Evolutionary conservation across 257 asterid species (phyloP), one percentile per base, ranked within the genome.

Genomic region (Ballota nigra): DNA sequence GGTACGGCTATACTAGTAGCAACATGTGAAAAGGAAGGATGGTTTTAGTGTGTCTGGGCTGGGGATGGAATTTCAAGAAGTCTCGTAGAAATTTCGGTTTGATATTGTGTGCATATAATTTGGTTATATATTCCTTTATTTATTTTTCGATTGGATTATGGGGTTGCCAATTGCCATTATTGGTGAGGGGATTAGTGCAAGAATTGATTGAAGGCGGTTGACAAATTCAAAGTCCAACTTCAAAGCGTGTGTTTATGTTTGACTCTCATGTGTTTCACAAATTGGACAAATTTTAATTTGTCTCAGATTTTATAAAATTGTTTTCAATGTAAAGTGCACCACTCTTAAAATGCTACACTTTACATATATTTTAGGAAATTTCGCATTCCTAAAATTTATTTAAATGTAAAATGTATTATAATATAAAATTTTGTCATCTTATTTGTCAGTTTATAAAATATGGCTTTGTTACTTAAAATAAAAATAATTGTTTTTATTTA

Each of bases 171-270:
- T 20, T 64, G 29, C 28, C 51, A 57, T 74, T 24, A 67, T 33
- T 57, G 74, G n/a, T 57, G 70, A 71, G 43, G 75, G 41, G 9
- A n/a, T 49, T 49, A 4, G 19, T 38, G 49, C 24, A 31, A 13
- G 70, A 68, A 61, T 49, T 60, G 62, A 64, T 52, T 36, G 59
- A 19, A 61, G 70, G 45, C n/a, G 62, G 83, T 79, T 82, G 83
- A 82, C 82, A n/a, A 47, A 34, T 79, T 82, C 83, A 71, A 64
- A 72, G 79, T 72, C 80, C n/a, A 71, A 68, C 63, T 24, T 68
- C 36, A 71, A 68, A 33, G 41, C 72, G 69, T 64, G 49, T 75
- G 38, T 36, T 78, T 59, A 13, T 49, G 71, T 76, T 58, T 64
- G 78, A 73, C 69, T 66, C 52, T 43, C 52, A 36, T 36, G 43